Evolutionary conservation across 2,329 filamentous ascomycete species (phyloP), one percentile per base, ranked within the genome.

Genomic region (Aspergillus caelatus): DNA sequence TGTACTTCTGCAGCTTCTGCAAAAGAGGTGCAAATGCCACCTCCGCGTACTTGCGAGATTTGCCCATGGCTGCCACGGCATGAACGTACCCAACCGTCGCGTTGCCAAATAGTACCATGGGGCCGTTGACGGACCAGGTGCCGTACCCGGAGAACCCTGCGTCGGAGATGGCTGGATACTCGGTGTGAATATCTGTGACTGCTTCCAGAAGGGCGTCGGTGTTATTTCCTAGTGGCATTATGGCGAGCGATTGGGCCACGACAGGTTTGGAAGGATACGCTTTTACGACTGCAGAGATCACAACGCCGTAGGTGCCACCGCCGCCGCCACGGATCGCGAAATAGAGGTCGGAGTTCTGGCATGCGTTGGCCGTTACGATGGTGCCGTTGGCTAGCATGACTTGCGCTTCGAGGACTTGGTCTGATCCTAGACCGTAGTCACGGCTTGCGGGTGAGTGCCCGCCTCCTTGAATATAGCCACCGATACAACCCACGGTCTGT

Each of bases 331-430:
- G 69, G 19, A 82, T 70, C 3, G 81, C 80, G 48, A 62, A 65
- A 50, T 66, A 70, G 6, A 70, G 67, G 36, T 68, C 76, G 66
- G 72, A 34, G 53, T 80, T 69, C 46, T 77, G 62, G 55, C 72
- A 77, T 5, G 72, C 67, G 41, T 72, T 78, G 6, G 77, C 78
- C 0, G 67, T 77, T 6, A 80, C 71, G 30, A 77, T 61, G 0
- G 63, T 58, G 10, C 80, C 81, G 32, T 75, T 66, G 0, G 80
- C 77, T 0, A 78, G 72, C 45, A 83, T 75, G 4, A 82, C 77
- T 36, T 80, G 69, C 7, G 75, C 74, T 62, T 81, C 79, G 41
- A 83, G 77, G 1, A 80, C 73, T 66, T 83, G 78, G 65, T 84
- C 82, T 0, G 79, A 77, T 1, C 74, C 80, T 14, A 83, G 72